phyloP scores from a whole-genome alignment of 176 grass and related monocot genomes.

The Bromus sterilis region DNA sequence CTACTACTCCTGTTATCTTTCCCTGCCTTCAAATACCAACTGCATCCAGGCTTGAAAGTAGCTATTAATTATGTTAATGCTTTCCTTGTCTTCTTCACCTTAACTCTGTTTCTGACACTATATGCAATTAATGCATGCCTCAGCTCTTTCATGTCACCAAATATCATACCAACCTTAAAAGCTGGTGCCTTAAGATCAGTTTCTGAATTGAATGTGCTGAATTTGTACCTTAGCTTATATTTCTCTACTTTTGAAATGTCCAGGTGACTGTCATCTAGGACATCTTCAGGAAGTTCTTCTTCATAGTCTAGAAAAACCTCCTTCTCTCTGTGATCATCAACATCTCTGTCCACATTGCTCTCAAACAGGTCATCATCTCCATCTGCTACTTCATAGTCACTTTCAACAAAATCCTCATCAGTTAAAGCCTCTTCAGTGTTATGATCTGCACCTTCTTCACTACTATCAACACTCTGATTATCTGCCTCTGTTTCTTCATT shows the following conservation, averaged over 20 bases:
- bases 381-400: not conserved
- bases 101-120: not conserved
- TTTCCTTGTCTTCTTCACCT: not conserved
- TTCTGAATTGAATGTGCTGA: not conserved
- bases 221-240: not conserved
- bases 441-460: too few species aligned
- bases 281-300: not conserved
- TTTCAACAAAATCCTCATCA: not conserved
- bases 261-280: not conserved
- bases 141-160: not conserved
- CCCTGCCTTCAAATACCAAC: too few species aligned
- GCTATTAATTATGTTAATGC: too few species aligned
- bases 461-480: too few species aligned
- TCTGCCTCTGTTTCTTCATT: too few species aligned
- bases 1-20: too few species aligned
- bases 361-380: not conserved
- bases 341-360: not conserved
- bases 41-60: too few species aligned
- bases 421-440: too few species aligned
- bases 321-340: not conserved
- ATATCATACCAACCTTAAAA: not conserved
- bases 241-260: not conserved
- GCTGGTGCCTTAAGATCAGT: not conserved
- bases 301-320: not conserved
- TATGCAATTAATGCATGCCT: not conserved